Evolutionary conservation across 2,329 filamentous ascomycete species (phyloP).

Genomic region (Botrytis cinerea): DNA sequence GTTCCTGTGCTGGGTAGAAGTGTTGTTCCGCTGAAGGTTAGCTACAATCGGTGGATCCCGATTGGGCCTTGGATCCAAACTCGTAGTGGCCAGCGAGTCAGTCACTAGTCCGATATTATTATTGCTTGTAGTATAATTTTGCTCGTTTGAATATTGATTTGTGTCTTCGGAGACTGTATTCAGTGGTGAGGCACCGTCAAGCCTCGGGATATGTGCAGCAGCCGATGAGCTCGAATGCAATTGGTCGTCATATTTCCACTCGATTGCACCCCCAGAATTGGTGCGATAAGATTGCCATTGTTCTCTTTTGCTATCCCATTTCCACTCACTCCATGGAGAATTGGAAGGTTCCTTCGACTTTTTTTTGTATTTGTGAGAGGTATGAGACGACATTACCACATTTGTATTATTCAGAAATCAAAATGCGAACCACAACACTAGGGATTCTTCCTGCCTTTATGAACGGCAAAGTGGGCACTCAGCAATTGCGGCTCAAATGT

Average conservation of each 20-base stretch:
- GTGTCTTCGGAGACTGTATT: not conserved
- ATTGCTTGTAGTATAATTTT: not conserved
- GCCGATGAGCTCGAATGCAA: not conserved
- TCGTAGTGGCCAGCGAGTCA: not conserved
- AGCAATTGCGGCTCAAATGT: not conserved
- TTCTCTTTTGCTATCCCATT: not conserved
- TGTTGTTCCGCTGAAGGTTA: not conserved
- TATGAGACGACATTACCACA: not conserved
- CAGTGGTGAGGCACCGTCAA: not conserved
- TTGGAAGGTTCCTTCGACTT: not conserved
- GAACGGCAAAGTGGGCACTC: not conserved
- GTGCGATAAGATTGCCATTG: not conserved
- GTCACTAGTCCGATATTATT: not conserved
- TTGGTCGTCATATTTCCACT: not conserved
- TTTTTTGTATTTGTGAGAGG: not conserved
- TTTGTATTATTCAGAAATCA: not conserved
- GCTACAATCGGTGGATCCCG: not conserved
- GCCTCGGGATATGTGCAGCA: not conserved
- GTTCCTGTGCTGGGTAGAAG: not conserved
- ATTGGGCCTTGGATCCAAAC: not conserved
- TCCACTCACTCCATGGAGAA: not conserved
- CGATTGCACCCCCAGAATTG: not conserved
- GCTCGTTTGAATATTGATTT: not conserved
- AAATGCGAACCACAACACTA: not conserved
- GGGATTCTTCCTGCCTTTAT: constrained; percentile 1